Conservation (phyloP, 352 stramenopile genomes). For the Pythium aphanidermatum region DNA sequence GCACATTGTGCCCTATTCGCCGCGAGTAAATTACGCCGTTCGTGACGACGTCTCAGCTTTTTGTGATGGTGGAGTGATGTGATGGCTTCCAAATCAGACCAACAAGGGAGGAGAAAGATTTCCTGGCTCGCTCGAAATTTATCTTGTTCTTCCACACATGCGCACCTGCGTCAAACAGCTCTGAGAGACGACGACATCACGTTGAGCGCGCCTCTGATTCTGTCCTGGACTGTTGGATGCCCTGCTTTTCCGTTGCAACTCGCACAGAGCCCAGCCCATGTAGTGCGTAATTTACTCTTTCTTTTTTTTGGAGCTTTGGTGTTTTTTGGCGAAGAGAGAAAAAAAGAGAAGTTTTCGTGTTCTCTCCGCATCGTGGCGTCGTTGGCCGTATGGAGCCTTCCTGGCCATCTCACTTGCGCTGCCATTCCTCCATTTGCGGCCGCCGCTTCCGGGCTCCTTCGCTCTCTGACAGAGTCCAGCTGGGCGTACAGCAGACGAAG, state of each 20-base stretch:
- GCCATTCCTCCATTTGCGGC: no score
- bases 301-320: conserved; percentile 8
- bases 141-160: conserved; percentile 9
- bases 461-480: no score
- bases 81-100: conserved; percentile 20
- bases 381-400: no score
- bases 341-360: no score
- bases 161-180: conserved; percentile 7
- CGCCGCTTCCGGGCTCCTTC: no score
- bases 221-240: no score
- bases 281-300: conserved; percentile 1
- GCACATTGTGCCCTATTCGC: conserved; percentile 5
- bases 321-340: neutral
- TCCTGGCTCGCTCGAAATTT: conserved; percentile 23
- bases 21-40: conserved; percentile 11
- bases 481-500: conserved; percentile 1
- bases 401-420: no score
- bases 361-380: no score
- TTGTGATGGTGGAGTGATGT: neutral
- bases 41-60: neutral
- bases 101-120: neutral
- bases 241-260: no score
- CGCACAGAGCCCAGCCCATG: neutral
- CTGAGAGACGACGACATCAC: no score
- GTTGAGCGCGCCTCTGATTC: no score